These are phyloP conservation scores for Tetragonia tetragonoides DNA, from an alignment of 148 eudicot genomes.

Conservation along the genomic window DNA sequence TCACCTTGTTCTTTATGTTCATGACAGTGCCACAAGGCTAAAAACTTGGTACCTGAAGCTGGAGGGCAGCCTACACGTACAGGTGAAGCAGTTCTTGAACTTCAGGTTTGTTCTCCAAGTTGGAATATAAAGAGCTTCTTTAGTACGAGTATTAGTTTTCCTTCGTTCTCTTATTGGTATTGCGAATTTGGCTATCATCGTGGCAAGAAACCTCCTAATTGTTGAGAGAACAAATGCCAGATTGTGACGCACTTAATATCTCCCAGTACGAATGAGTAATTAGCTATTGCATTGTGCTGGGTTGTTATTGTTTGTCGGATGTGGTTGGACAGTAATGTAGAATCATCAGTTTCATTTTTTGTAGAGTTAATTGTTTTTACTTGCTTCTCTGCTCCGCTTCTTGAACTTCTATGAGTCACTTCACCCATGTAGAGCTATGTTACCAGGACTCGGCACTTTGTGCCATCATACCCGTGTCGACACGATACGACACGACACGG, in stretches of 20 bases:
- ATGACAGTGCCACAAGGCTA: conserved; percentile 94
- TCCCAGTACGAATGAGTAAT: not conserved
- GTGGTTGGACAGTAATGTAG: not conserved
- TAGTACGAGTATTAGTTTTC: not conserved
- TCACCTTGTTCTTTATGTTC: conserved; percentile 12
- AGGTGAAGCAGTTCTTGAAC: conserved; percentile 97
- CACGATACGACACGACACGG: no score
- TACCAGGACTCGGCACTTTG: no score
- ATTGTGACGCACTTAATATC: no score
- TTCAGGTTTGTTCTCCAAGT: conserved; percentile 63
- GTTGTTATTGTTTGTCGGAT: not conserved
- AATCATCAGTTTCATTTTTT: not conserved
- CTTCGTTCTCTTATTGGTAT: not conserved
- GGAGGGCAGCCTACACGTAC: conserved; percentile 93
- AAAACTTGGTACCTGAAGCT: conserved; percentile 97
- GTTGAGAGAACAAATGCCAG: no score
- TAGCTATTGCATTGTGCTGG: not conserved
- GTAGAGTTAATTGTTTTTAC: not conserved
- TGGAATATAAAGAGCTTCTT: conserved; percentile 4
- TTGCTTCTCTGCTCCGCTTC: not conserved
- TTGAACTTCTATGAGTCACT: not conserved
- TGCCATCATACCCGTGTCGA: no score
- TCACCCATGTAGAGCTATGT: no score
- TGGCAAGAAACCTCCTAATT: no score
- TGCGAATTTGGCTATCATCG: not conserved